Percentiles rank a stretch among this genome's conserved stretches.
Evolutionary conservation across 176 grass and related monocot genomes (phyloP).

Genomic region (Avena eriantha): DNA sequence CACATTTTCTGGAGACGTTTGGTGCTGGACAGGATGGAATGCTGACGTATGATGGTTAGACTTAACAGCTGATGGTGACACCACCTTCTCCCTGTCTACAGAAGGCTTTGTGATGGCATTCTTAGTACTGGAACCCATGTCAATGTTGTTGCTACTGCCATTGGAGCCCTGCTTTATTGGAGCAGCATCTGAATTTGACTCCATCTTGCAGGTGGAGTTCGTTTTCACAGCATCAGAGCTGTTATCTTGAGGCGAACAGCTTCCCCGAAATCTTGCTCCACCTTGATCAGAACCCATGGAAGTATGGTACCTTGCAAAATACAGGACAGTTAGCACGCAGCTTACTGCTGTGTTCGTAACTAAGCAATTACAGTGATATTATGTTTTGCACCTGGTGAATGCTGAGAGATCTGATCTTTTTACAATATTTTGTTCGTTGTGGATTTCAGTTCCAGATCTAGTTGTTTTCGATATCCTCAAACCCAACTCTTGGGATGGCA

Average conservation of each 20-base stretch:
- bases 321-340: slow-evolving; percentile 66
- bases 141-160: slow-evolving; percentile 79
- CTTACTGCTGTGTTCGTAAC: slow-evolving; percentile 46
- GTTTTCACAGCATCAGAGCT: slow-evolving; percentile 82
- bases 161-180: slow-evolving; percentile 84
- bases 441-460: slow-evolving; percentile 45
- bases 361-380: slow-evolving; percentile 63
- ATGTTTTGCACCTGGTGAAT: slow-evolving; percentile 91
- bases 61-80: slow-evolving; percentile 61
- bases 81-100: slow-evolving; percentile 54
- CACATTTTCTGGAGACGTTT: slow-evolving; percentile 30
- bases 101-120: slow-evolving; percentile 58
- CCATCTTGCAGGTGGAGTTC: slow-evolving; percentile 64
- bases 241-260: slow-evolving; percentile 77
- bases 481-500: slow-evolving; percentile 66
- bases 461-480: slow-evolving; percentile 75
- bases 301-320: slow-evolving; percentile 89
- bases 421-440: slow-evolving; percentile 66
- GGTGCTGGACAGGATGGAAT: slow-evolving; percentile 72
- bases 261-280: slow-evolving; percentile 53
- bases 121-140: slow-evolving; percentile 90
- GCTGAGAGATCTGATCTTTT: slow-evolving; percentile 80
- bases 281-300: slow-evolving; percentile 74
- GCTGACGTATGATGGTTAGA: slow-evolving; percentile 66
- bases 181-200: slow-evolving; percentile 60